Evolutionary conservation across 2,329 filamentous ascomycete species (phyloP).

Genomic region (Penicillium sp.): DNA sequence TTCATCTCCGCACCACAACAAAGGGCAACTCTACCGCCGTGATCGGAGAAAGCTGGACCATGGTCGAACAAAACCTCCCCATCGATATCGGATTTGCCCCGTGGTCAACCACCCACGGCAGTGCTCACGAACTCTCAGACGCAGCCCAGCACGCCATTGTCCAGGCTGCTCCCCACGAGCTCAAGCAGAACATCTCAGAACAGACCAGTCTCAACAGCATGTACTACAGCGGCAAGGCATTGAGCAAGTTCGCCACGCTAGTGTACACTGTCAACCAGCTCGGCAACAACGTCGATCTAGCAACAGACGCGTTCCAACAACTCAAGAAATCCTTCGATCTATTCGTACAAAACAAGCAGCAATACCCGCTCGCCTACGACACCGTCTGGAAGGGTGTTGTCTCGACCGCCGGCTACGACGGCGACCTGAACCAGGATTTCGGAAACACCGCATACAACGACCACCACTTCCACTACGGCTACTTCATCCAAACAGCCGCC

Average conservation of each 20-base stretch:
- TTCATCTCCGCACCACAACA: constrained; percentile 74
- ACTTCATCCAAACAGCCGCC: constrained; percentile 83
- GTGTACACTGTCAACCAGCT: constrained; percentile 65
- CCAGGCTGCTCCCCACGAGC: constrained; percentile 65
- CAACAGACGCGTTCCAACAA: constrained; percentile 56
- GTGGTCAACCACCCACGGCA: constrained; percentile 59
- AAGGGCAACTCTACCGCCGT: constrained; percentile 78
- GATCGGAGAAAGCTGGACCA: constrained; percentile 69
- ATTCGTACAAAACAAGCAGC: constrained; percentile 67
- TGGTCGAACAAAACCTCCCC: constrained; percentile 73
- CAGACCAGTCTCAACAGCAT: constrained; percentile 79
- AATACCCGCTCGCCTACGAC: constrained; percentile 58
- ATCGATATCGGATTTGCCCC: constrained; percentile 73
- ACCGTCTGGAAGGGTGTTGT: constrained; percentile 74
- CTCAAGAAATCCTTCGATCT: constrained; percentile 65
- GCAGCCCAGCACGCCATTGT: constrained; percentile 60
- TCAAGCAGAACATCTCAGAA: constrained; percentile 70
- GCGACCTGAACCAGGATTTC: constrained; percentile 73
- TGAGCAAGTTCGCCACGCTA: constrained; percentile 73
- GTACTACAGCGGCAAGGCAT: constrained; percentile 87
- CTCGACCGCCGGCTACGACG: constrained; percentile 69
- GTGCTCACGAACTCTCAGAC: constrained; percentile 38
- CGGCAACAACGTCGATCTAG: constrained; percentile 57
- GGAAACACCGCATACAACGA: constrained; percentile 77
- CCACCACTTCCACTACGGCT: constrained; percentile 68